phyloP scores from a whole-genome alignment of 805 yeast genomes.

The Saturnispora galanensis region DNA sequence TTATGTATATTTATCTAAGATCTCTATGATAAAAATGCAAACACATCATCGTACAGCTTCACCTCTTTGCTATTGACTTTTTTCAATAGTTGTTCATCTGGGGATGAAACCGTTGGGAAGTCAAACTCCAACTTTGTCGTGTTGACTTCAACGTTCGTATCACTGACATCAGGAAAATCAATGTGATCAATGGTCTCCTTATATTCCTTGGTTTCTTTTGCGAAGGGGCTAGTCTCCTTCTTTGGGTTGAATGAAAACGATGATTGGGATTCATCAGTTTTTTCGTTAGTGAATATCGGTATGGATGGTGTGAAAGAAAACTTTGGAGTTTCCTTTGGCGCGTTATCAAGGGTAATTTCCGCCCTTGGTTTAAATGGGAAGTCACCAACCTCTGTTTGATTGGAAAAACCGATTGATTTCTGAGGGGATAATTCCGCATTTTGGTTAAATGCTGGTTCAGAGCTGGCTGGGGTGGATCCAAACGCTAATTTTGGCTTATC shows the following conservation, averaged over 20 bases:
- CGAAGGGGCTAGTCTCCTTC: too few species aligned
- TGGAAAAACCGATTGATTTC: too few species aligned
- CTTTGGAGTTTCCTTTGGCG: background rate
- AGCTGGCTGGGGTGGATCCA: too few species aligned
- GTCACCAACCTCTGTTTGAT: too few species aligned
- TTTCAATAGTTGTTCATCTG: background rate
- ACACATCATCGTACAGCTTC: constrained; percentile 2
- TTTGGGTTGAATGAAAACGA: background rate
- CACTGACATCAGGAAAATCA: constrained; percentile 8
- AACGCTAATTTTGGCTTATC: too few species aligned
- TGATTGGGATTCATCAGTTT: background rate
- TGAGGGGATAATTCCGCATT: too few species aligned
- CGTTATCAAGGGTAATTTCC: background rate
- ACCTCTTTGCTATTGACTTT: constrained; percentile 3
- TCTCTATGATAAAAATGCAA: background rate
- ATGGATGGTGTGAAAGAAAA: background rate
- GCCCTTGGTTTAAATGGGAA: background rate
- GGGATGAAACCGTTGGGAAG: constrained; percentile 2
- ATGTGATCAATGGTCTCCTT: constrained; percentile 5
- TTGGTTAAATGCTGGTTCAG: too few species aligned
- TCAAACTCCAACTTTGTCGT: background rate
- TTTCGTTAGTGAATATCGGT: background rate
- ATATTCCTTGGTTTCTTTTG: background rate
- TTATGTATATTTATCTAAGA: too few species aligned
- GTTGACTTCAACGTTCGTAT: background rate